Evolutionary conservation across 805 yeast genomes (phyloP), one percentile per base, ranked within the genome.

Genomic region (Yamadazyma kitorensis): DNA sequence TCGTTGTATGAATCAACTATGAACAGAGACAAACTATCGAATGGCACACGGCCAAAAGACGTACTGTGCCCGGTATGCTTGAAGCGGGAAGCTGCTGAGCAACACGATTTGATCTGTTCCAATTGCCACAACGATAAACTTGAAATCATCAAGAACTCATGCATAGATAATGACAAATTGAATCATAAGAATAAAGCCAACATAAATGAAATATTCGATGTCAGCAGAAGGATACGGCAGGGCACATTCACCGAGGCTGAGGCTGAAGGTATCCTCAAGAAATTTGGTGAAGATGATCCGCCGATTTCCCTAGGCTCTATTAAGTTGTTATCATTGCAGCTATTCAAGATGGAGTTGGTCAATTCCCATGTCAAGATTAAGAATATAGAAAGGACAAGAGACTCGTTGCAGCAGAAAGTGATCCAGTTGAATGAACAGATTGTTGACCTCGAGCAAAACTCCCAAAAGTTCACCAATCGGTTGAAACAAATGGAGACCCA

Each of bases 191-290:
- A 54, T 35, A 46, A 57, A 10, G 27, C 24, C 9, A 51, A 52
- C 17, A 61, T 64, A 18, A 48, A 61, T 36, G 31, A 42, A 13
- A 45, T 63, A 1, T 63, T 64, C 27, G 37, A 35, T 2, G 35
- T 41, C 5, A 43, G 52, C 14, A 29, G 32, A n/a, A 19, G 29
- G 18, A 39, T 52, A 23, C 43, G 33, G 23, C 29, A 29, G 7
- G 45, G 42, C 7, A n/a, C n/a, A n/a, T n/a, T n/a, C n/a, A n/a
- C n/a, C n/a, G n/a, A n/a, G n/a, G n/a, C n/a, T n/a, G n/a, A n/a
- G n/a, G n/a, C n/a, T n/a, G n/a, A n/a, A n/a, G n/a, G n/a, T n/a
- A n/a, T n/a, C n/a, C n/a, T n/a, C n/a, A n/a, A n/a, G n/a, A n/a
- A n/a, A n/a, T n/a, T n/a, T n/a, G n/a, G n/a, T n/a, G n/a, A n/a